Base-by-base conservation (phyloP, 2,329 filamentous ascomycete species). In the Microdochium paspali region DNA sequence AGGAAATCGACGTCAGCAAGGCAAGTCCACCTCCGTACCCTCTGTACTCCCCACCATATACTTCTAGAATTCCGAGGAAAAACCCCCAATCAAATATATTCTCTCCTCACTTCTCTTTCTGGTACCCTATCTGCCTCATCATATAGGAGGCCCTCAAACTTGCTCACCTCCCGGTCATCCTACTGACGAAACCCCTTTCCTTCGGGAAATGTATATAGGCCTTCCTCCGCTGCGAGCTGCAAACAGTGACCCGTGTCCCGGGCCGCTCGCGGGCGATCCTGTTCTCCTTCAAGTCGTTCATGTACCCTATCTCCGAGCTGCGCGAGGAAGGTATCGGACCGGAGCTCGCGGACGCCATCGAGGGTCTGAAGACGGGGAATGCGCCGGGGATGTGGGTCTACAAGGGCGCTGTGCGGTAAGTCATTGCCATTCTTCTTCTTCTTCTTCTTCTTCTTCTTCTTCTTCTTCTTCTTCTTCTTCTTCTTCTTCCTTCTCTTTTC, bases 231-330 rank as follows among this genome's bases (percentile, higher is more conserved):
- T 67, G 72, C 25, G 75, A 80, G 56, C 61, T 76, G 13, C 76
- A 80, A 54, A 74, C 73, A 0, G 52, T 79, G 25, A 73, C 66
- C 1, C 66, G 75, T 1, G 63, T 79, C 7, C 74, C 74, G 1
- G 39, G 23, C 4, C 54, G 64, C 48, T 73, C 70, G 0, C 56
- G 58, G 2, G 69, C 71, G 0, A 58, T 79, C 2, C 55, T 79
- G 12, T 79, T 79, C 57, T 74, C 73, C 10, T 76, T 79, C 64
- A 78, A 79, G 61, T 77, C 75, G 0, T 76, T 76, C 49, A 49
- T 77, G 15, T 77, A 76, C 45, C 68, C 70, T 0, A 49, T 79
- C 0, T 50, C 58, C 9, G 65, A 75, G 3, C 66, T 79, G 54
- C 77, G 71, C 52, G 63, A 58, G 0, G 75, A 79, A 44, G 74